Evolutionary conservation across 2,329 filamentous ascomycete genomes (phyloP), one percentile per base, ranked within the genome.

Genomic region (Colletotrichum destructivum): DNA sequence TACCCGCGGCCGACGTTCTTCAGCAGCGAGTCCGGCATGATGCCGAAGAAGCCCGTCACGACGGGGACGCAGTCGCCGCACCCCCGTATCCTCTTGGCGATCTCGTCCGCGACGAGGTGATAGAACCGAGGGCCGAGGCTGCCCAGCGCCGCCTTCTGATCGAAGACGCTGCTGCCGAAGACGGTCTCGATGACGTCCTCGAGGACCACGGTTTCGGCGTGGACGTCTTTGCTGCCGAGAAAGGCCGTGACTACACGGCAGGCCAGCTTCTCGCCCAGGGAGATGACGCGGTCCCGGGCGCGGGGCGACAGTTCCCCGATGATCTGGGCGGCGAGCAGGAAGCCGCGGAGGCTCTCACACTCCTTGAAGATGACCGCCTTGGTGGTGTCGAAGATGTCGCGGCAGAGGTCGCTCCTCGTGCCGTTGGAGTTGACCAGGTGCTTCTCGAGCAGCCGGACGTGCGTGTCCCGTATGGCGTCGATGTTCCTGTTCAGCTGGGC

Each of bases 31-130:
- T 95, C 95, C 0, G 96, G 96, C 5, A 98, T 93, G 69, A 92
- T 93, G 71, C 96, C 96, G 80, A 99, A 99, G 86, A 96, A 99
- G n/a, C 96, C 96, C 11, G 96, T 98, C 64, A 96, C 86, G 4
- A 96, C 92, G 1, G 94, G 93, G 1, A 96, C 91, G 71, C 89
- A 88, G 75, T 89, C 86, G 42, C 86, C 88, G 78, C 92, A 95
- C 2, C 88, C 88, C 51, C 84, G 79, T 69, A 96, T 87, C 78
- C 91, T 91, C 75, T 89, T 87, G 35, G 85, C 86, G 61, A 96
- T 89, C 9, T 86, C 84, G 21, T 83, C 83, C 1, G 90, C 87
- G 38, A 93, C 87, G 38, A 88, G 85, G 74, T 88, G 88, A 83
- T 95, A 96, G 78, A 96, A 96, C 35, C 83, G 82, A 52, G 90